Percentiles rank a stretch among this genome's conserved stretches.
phyloP scores from a whole-genome alignment of 202 grass and related monocot genomes.

The Carex sylvatica region DNA sequence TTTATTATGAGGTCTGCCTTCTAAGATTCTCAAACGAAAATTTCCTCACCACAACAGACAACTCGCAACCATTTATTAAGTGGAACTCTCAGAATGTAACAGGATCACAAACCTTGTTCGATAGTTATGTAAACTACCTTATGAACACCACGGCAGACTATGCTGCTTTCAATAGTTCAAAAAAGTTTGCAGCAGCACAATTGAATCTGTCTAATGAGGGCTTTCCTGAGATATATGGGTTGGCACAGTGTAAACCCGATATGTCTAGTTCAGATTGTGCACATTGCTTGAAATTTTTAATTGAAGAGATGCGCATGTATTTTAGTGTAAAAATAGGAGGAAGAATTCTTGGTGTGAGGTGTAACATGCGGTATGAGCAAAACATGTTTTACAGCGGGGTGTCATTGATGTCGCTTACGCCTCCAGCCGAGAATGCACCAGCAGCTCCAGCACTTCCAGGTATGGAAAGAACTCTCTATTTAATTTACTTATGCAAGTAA shows the following conservation, averaged over 20 bases:
- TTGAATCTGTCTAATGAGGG: background rate
- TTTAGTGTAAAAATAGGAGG: constrained; percentile 17
- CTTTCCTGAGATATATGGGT: constrained; percentile 26
- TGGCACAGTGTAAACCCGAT: constrained; percentile 43
- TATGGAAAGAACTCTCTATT: background rate
- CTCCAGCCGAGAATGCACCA: background rate
- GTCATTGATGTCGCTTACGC: constrained; percentile 5
- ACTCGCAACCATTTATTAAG: background rate
- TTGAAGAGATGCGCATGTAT: background rate
- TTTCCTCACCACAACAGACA: constrained; percentile 27
- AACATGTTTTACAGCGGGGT: constrained; percentile 32
- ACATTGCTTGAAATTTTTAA: constrained; percentile 29
- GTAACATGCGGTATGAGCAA: constrained; percentile 30
- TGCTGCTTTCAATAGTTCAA: constrained; percentile 21
- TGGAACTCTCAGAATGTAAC: background rate
- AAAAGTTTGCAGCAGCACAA: constrained; percentile 29
- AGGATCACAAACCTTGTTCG: constrained; percentile 9
- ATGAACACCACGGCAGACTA: constrained; percentile 26
- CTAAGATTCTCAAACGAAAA: constrained; percentile 45
- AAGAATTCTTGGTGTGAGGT: constrained; percentile 28
- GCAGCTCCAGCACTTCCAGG: background rate
- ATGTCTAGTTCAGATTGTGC: constrained; percentile 1
- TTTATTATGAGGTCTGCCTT: constrained; percentile 50
- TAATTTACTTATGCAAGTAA: no score
- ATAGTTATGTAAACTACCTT: constrained; percentile 20